Evolutionary conservation across 495 filamentous ascomycete genomes (phyloP), one percentile per base, ranked within the genome.

Genomic region (Trichoderma reesei): DNA sequence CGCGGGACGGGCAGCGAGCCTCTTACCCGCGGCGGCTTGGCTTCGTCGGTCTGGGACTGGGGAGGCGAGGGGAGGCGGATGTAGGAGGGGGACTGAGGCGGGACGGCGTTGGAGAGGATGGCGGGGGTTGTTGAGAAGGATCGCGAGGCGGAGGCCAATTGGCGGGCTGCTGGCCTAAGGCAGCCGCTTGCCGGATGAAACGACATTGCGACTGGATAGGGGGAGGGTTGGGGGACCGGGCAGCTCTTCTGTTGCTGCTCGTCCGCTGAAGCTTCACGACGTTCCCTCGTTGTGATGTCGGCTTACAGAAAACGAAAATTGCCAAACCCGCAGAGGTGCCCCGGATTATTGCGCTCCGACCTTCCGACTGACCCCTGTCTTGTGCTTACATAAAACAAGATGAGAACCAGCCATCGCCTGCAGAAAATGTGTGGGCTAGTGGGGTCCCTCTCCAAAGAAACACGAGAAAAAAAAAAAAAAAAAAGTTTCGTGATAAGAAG

Each of bases 1-100:
- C 78, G 77, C 20, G 79, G 79, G 0, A 77, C 65, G 13, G 79
- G 79, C 1, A 81, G 74, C 69, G 76, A 73, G 60, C 79, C 79
- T 38, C 72, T 68, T 26, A 77, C 62, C 10, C 72, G 73, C 5
- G 71, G 69, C 5, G 67, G 73, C 42, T 71, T 72, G 59, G 67
- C 63, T 41, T 76, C 74, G 34, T 72, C 67, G 59, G 76, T 72
- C 34, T 56, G 51, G 26, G 51, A 56, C 39, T 80, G 79, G 0
- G 76, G 76, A 37, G 77, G 78, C 61, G 74, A 74, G 33, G 75
- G 77, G 16, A 80, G 41, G 61, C 69, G 74, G 70, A 81, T 76
- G 76, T 73, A 80, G 13, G 67, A 67, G 9, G 79, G 78, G 8
- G 78, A 80, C 42, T 80, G 76, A 44, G 79, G 78, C 0, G 79